Base-by-base conservation (phyloP, 2,329 filamentous ascomycete species). In the Onygenales sp. region DNA sequence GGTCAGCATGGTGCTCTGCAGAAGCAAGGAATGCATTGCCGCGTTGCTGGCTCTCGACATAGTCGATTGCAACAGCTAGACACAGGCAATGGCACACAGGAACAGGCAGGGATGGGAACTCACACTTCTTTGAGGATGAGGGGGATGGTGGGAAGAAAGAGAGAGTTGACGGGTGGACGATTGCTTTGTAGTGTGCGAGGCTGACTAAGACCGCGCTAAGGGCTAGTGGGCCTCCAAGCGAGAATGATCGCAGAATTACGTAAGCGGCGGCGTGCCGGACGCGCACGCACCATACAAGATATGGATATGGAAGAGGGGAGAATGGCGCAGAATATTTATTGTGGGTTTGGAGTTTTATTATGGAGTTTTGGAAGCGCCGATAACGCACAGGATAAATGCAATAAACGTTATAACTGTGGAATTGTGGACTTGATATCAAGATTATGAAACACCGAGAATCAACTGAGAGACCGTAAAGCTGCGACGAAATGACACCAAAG, bases 81-180 rank as follows among this genome's bases (percentile, higher is more conserved):
- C 11, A 2, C 21, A 41, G 31, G 14, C 35, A 48, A 38, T 49
- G 11, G 9, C n/a, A 27, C 33, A 21, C 10, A 35, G 9, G 10
- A 13, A 8, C 11, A 45, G 46, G 48, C 5, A 17, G 21, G 36
- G 49, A 49, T 48, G 53, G 56, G 57, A 54, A 68, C 70, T 68
- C 61, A 73, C 70, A 66, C 63, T 72, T 70, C 69, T 69, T 67
- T 64, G 70, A 72, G 60, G 66, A 73, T 71, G 70, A 72, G 65
- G 64, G 69, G 56, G 53, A 71, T 71, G 66, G 69, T 68, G 69
- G 67, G 57, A 70, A 61, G 67, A 69, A 67, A 65, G 58, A 58
- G 58, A 60, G 58, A 60, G 54, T 41, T 53, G 60, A 63, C 65
- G 55, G 56, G 52, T 57, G 57, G 61, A 61, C 60, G 63, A 59